Evolutionary conservation across 2,329 filamentous ascomycete species (phyloP).

Genomic region (Cladosporium sp.): DNA sequence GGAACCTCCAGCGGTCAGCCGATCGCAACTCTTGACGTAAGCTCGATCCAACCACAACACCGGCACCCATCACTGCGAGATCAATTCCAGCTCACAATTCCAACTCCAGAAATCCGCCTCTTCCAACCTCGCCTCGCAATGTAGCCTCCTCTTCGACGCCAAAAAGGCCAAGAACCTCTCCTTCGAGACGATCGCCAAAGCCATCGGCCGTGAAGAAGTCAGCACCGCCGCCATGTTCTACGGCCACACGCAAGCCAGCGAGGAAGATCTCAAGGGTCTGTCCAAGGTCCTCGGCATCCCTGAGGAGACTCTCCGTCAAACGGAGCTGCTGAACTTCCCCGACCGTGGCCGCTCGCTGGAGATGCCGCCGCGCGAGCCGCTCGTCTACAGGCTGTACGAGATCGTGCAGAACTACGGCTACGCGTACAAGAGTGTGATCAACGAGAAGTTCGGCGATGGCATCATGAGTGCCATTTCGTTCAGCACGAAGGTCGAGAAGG

Average conservation of each 20-base stretch:
- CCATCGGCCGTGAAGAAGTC: constrained; percentile 73
- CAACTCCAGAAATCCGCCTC: constrained; percentile 55
- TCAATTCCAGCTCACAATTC: too few relatives aligned
- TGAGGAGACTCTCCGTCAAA: constrained; percentile 46
- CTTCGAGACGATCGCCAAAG: constrained; percentile 70
- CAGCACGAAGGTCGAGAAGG: constrained; percentile 86
- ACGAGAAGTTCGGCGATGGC: constrained; percentile 75
- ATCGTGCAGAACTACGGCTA: constrained; percentile 96
- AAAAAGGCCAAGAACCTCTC: constrained; percentile 70
- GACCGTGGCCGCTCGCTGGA: constrained; percentile 73
- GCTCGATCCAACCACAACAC: constrained; percentile 2
- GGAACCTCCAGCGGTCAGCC: constrained; percentile 25
- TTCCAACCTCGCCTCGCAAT: constrained; percentile 63
- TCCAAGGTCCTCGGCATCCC: constrained; percentile 59
- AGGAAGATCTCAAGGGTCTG: constrained; percentile 63
- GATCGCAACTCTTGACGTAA: constrained; percentile 27
- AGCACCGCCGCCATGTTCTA: constrained; percentile 87
- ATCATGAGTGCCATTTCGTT: constrained; percentile 97
- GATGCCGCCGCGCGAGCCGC: constrained; percentile 77
- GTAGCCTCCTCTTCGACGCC: constrained; percentile 69
- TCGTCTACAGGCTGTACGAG: constrained; percentile 89
- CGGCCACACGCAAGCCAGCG: constrained; percentile 68
- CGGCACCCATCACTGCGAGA: too few relatives aligned
- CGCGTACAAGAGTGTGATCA: constrained; percentile 88
- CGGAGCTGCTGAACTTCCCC: constrained; percentile 65